Evolutionary conservation across 176 grass and related monocot species (phyloP), one percentile per base, ranked within the genome.

Genomic region (Otatea glauca): DNA sequence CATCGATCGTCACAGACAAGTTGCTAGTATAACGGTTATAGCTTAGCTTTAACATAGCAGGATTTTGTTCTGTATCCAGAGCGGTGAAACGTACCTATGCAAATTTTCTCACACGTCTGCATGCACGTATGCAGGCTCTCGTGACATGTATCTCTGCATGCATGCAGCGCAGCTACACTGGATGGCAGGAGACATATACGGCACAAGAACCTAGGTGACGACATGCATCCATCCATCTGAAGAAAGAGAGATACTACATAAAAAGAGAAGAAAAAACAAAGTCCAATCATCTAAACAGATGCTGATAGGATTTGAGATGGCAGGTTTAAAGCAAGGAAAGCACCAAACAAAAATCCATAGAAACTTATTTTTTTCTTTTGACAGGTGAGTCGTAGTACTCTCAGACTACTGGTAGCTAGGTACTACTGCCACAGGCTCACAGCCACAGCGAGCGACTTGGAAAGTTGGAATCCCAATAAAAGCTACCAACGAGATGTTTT

Each of bases 271-370:
- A 34, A n/a, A 23, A 38, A 60, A 23, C 11, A 16, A 3, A n/a
- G 55, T 49, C 53, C 47, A 23, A 10, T 70, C 75, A 12, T 39
- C 74, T 12, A 62, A 55, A 65, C 44, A 21, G 60, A 84, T 84
- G 39, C 65, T 11, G 70, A 64, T 75, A 43, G 21, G 82, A 84
- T 75, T 66, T 65, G 81, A 74, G 25, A 65, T 11, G 34, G 79
- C 79, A 58, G 65, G 21, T 65, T 78, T 32, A 41, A 12, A 55
- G 32, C 27, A 17, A 17, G 58, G 27, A 34, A 73, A 71, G 42
- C 48, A 55, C 7, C 32, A 34, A 8, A 66, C 0, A 27, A 54
- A 25, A 49, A 25, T 12, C n/a, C n/a, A 12, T 12, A 24, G n/a
- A 75, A 75, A 66, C 70, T 75, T 63, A 65, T 38, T 16, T 59